Conservation (phyloP, 352 stramenopile genomes). For the Lagenidium giganteum region DNA sequence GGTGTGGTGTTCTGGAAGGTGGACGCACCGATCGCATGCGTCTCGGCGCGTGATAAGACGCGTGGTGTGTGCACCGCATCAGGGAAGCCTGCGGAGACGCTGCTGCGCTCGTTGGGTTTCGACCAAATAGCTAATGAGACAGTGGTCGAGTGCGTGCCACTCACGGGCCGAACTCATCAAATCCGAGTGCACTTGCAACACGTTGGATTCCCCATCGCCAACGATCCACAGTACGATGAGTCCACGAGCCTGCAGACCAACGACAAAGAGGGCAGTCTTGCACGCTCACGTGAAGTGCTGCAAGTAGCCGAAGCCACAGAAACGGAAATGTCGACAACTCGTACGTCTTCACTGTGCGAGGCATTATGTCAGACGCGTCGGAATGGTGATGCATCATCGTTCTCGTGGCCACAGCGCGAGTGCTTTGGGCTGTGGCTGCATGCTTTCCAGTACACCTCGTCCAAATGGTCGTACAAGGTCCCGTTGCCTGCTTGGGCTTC, state of each 20-base stretch:
- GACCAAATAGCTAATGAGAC: constrained; percentile 27
- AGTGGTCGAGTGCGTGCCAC: constrained; percentile 86
- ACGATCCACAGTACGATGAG: constrained; percentile 90
- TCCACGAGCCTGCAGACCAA: neutral
- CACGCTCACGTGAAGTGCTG: neutral
- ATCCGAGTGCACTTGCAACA: constrained; percentile 93
- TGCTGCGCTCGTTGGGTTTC: constrained; percentile 20
- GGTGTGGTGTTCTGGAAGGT: constrained; percentile 28
- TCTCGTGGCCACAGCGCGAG: constrained; percentile 14
- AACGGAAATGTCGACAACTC: constrained; percentile 13
- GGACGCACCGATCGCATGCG: constrained; percentile 28
- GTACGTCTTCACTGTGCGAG: too few relatives aligned
- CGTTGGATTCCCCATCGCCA: constrained; percentile 87
- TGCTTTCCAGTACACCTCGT: constrained; percentile 40
- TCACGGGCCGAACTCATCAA: constrained; percentile 94
- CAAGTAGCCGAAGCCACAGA: neutral
- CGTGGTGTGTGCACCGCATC: constrained; percentile 12
- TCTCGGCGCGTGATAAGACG: constrained; percentile 11
- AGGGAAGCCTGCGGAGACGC: constrained; percentile 32
- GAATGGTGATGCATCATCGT: constrained; percentile 2
- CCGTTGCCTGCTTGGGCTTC: too few relatives aligned
- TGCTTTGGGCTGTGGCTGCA: constrained; percentile 42
- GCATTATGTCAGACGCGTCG: too few relatives aligned
- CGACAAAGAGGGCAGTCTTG: neutral
- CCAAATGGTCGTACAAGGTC: constrained; percentile 31